These are phyloP conservation scores for Isoetes taiwanensis DNA, from an alignment of 75 land plant species.

Conservation along the genomic window DNA sequence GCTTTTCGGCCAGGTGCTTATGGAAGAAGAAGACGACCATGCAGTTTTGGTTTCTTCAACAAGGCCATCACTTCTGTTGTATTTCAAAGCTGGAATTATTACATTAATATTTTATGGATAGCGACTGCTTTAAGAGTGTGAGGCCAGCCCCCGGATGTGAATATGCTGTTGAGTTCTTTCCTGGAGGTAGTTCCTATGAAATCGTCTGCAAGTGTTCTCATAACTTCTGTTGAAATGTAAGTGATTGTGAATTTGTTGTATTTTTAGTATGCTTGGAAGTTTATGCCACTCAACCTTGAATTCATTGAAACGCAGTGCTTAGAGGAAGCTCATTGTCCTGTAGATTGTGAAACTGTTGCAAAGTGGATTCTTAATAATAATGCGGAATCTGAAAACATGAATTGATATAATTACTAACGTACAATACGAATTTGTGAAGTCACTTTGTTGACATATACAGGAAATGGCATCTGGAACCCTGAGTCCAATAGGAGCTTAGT, in stretches of 20 bases:
- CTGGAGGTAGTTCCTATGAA: constrained; percentile 61
- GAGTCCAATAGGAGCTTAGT: too few species aligned
- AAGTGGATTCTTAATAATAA: constrained; percentile 4
- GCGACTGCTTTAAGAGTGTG: background rate
- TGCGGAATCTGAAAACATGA: constrained; percentile 8
- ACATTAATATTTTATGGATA: background rate
- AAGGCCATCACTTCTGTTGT: constrained; percentile 5
- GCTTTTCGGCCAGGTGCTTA: too few species aligned
- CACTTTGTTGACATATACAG: too few species aligned
- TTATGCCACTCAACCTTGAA: background rate
- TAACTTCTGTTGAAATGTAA: constrained; percentile 91
- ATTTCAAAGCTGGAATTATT: background rate
- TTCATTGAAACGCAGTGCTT: constrained; percentile 1
- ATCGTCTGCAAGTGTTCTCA: constrained; percentile 60
- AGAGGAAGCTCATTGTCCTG: constrained; percentile 6
- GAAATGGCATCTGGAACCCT: too few species aligned
- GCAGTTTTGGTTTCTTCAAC: too few species aligned
- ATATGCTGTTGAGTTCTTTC: constrained; percentile 67
- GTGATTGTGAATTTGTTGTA: constrained; percentile 1
- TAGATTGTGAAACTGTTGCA: constrained; percentile 6
- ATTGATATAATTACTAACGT: background rate
- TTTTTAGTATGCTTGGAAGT: background rate
- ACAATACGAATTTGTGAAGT: too few species aligned
- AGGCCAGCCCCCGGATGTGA: constrained; percentile 96
- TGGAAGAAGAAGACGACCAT: too few species aligned